These are phyloP conservation scores for Diplodia scrobiculata DNA, from an alignment of 2,329 filamentous ascomycete species.

Conservation along the genomic window DNA sequence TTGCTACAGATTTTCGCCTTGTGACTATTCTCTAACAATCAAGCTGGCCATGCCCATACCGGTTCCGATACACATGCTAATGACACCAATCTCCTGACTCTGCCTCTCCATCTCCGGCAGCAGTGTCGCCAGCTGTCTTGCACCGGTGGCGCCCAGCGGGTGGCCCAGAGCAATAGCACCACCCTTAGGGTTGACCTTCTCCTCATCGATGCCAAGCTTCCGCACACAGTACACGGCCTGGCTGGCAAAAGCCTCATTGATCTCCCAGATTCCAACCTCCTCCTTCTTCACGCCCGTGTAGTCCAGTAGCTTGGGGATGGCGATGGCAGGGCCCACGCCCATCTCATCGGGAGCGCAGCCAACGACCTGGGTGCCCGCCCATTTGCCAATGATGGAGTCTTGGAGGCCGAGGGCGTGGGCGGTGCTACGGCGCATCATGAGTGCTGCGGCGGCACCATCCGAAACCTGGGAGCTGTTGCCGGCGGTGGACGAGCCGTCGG, in stretches of 20 bases:
- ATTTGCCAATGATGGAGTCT: slow-evolving; percentile 73
- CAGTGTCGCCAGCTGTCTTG: slow-evolving; percentile 75
- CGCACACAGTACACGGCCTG: slow-evolving; percentile 71
- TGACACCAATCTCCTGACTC: slow-evolving; percentile 74
- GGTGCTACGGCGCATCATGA: slow-evolving; percentile 82
- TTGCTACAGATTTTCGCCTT: not conserved
- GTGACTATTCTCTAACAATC: slow-evolving; percentile 51
- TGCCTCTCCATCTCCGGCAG: slow-evolving; percentile 68
- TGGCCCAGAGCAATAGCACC: slow-evolving; percentile 94
- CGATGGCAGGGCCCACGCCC: slow-evolving; percentile 85
- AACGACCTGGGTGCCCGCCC: slow-evolving; percentile 72
- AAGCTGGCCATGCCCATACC: slow-evolving; percentile 58
- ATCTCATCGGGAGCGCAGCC: slow-evolving; percentile 90
- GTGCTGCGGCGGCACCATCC: slow-evolving; percentile 80
- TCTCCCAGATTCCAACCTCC: slow-evolving; percentile 85
- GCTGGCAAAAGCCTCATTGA: slow-evolving; percentile 78
- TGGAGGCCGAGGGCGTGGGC: slow-evolving; percentile 72
- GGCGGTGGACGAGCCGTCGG: slow-evolving; percentile 75
- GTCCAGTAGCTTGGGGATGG: slow-evolving; percentile 78
- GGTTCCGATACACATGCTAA: slow-evolving; percentile 77
- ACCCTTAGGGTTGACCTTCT: slow-evolving; percentile 84
- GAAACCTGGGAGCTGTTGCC: slow-evolving; percentile 85
- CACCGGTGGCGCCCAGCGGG: slow-evolving; percentile 85
- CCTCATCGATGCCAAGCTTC: slow-evolving; percentile 66
- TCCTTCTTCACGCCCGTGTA: slow-evolving; percentile 65